Evolutionary conservation across 2,329 filamentous ascomycete genomes (phyloP).

Genomic region (Ophiostoma triangulosporum): DNA sequence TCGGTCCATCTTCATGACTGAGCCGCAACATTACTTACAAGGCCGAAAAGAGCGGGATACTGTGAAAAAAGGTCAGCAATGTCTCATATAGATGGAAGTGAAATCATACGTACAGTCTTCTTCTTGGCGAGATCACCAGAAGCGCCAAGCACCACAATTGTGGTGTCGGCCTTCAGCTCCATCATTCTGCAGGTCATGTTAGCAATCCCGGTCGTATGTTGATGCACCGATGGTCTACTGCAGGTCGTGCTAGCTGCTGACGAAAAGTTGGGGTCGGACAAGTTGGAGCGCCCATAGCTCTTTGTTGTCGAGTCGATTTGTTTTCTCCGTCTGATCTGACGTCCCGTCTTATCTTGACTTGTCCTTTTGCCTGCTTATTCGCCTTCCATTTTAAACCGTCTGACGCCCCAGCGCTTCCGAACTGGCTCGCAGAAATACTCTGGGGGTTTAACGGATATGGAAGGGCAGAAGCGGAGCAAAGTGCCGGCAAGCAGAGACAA

Average conservation of each 20-base stretch:
- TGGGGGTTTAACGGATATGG: neutral
- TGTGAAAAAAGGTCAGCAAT: constrained; percentile 27
- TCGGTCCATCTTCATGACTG: neutral
- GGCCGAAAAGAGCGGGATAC: constrained; percentile 94
- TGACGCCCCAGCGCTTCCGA: no score
- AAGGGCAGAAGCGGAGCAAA: neutral
- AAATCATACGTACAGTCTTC: constrained; percentile 60
- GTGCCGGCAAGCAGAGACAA: neutral
- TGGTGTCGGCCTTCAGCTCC: constrained; percentile 97
- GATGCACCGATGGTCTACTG: neutral
- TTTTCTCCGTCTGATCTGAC: neutral
- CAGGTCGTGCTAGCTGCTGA: neutral
- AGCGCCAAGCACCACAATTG: constrained; percentile 90
- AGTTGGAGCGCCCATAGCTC: neutral
- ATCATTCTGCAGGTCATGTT: constrained; percentile 44
- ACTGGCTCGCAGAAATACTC: no score
- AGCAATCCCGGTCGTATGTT: constrained; percentile 1
- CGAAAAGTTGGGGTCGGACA: neutral
- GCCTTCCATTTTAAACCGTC: neutral
- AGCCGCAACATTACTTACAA: constrained; percentile 50
- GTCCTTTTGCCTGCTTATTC: neutral
- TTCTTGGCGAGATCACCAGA: constrained; percentile 98
- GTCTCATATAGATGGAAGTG: neutral
- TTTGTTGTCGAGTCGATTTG: neutral
- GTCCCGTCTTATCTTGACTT: neutral